Percentiles rank a stretch among this genome's conserved stretches.
Conservation (phyloP, 75 land plant species). For the Ceratopteris richardii region DNA sequence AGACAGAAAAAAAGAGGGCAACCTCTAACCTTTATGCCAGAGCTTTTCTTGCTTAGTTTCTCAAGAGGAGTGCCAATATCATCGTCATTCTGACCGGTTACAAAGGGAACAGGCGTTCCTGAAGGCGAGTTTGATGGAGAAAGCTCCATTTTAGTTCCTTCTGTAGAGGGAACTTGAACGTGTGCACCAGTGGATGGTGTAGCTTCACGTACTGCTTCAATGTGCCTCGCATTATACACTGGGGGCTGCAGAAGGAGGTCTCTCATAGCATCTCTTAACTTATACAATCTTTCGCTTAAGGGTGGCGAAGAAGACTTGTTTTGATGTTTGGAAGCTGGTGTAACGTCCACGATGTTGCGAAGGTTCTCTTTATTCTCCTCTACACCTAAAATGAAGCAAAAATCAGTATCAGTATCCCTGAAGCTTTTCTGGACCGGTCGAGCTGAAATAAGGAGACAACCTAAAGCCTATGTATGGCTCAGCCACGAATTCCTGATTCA, state of each 20-base stretch:
- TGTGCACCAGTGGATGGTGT: background rate
- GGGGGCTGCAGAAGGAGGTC: slow-evolving; percentile 28
- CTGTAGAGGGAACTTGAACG: background rate
- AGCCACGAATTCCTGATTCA: no score
- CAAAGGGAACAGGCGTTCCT: background rate
- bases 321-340: background rate
- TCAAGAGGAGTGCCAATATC: slow-evolving; percentile 41
- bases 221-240: background rate
- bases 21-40: slow-evolving; percentile 65
- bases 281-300: slow-evolving; percentile 22
- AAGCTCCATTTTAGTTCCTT: background rate
- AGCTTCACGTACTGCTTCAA: background rate
- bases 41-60: slow-evolving; percentile 35
- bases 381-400: background rate
- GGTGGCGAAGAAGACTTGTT: slow-evolving; percentile 33
- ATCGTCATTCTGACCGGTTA: background rate
- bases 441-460: no score
- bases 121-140: background rate
- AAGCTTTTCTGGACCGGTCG: background rate
- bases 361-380: slow-evolving; percentile 20
- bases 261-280: slow-evolving; percentile 26
- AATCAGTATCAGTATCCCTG: background rate
- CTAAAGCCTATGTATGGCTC: no score
- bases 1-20: no score
- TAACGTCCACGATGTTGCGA: background rate